These are phyloP conservation scores for Capronia coronata DNA, from an alignment of 2,329 filamentous ascomycete genomes.

Conservation along the genomic window DNA sequence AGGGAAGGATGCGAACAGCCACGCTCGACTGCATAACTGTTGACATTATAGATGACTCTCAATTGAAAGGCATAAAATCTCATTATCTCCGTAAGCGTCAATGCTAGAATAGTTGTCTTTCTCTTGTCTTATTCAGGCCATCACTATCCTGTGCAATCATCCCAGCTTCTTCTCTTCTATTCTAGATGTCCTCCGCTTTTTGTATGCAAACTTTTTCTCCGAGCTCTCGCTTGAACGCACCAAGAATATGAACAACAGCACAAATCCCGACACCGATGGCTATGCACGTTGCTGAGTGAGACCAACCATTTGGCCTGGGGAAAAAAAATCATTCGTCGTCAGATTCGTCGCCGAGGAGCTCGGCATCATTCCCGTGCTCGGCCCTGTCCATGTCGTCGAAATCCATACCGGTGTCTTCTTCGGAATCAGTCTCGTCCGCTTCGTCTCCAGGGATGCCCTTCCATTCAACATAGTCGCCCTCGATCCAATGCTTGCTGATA, in stretches of 20 bases:
- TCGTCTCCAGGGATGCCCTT: constrained; percentile 64
- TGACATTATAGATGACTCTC: neutral
- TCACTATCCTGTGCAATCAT: neutral
- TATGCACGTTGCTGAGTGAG: neutral
- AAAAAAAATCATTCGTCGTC: constrained; percentile 12
- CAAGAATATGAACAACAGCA: neutral
- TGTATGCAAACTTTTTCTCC: constrained; percentile 13
- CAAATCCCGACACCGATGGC: neutral
- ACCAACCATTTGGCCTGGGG: neutral
- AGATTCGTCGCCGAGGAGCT: constrained; percentile 29
- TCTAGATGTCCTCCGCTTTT: constrained; percentile 17
- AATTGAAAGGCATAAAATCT: neutral
- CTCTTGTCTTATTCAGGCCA: neutral
- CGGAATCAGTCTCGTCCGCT: constrained; percentile 50
- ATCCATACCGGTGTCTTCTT: constrained; percentile 37
- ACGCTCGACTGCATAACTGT: too few species aligned
- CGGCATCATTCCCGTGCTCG: constrained; percentile 34
- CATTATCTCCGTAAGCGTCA: constrained; percentile 4
- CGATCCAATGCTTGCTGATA: constrained; percentile 78
- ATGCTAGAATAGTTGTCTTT: constrained; percentile 12
- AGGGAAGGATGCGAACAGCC: too few species aligned
- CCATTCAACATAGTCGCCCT: constrained; percentile 77
- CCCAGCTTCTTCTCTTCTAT: constrained; percentile 3
- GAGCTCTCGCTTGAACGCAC: constrained; percentile 15
- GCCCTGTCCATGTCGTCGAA: constrained; percentile 36